These are phyloP conservation scores for Hypomontagnella submonticulosa DNA, from an alignment of 495 filamentous ascomycete species.

Conservation along the genomic window DNA sequence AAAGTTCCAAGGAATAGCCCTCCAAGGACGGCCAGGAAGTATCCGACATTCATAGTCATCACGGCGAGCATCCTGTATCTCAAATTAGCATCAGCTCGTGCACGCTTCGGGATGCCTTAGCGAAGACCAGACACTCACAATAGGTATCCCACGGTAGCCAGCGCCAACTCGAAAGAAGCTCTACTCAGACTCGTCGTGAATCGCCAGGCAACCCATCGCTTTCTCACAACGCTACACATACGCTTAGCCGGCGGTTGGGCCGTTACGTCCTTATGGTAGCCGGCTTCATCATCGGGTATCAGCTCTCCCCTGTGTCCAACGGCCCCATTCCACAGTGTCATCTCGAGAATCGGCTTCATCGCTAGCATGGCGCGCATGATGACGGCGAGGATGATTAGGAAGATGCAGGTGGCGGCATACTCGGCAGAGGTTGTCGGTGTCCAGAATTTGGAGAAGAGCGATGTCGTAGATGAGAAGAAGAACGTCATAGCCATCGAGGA, in stretches of 20 bases:
- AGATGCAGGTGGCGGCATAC: slow-evolving; percentile 83
- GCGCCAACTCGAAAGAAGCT: slow-evolving; percentile 62
- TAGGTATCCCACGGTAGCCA: slow-evolving; percentile 76
- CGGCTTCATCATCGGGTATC: slow-evolving; percentile 22
- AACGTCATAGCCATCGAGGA: slow-evolving; percentile 50
- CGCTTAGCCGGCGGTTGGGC: not conserved
- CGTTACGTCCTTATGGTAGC: slow-evolving; percentile 17
- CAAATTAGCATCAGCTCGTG: too few species aligned
- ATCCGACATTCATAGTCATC: slow-evolving; percentile 90
- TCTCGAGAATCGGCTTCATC: slow-evolving; percentile 70
- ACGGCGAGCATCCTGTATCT: slow-evolving; percentile 80
- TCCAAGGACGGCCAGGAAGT: slow-evolving; percentile 79
- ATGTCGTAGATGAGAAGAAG: slow-evolving; percentile 70
- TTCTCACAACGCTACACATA: slow-evolving; percentile 6
- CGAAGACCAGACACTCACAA: too few species aligned
- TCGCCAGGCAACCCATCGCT: slow-evolving; percentile 21
- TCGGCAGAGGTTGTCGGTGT: slow-evolving; percentile 66
- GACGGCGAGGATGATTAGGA: slow-evolving; percentile 73
- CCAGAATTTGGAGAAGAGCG: slow-evolving; percentile 75
- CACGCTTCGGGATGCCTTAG: too few species aligned
- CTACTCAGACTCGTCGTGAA: slow-evolving; percentile 26
- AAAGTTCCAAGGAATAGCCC: slow-evolving; percentile 82
- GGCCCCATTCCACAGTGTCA: slow-evolving; percentile 75
- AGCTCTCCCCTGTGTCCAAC: slow-evolving; percentile 47
- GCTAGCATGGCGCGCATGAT: slow-evolving; percentile 71